Evolutionary conservation across 2,329 filamentous ascomycete genomes (phyloP), one percentile per base, ranked within the genome.

Genomic region (Stylonectria norvegica): DNA sequence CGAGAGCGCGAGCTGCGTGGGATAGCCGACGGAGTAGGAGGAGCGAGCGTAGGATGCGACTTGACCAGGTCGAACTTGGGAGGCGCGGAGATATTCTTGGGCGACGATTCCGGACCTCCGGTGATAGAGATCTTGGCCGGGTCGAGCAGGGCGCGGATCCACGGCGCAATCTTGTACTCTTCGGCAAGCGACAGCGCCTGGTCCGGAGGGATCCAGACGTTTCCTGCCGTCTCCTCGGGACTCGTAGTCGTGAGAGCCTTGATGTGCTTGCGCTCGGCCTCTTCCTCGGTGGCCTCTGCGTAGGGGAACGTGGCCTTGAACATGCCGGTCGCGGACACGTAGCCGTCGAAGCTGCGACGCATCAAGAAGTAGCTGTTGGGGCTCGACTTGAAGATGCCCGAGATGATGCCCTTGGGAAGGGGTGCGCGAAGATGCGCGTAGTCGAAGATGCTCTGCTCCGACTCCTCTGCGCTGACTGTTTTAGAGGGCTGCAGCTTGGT

Each of bases 291-390:
- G 15, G 75, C 70, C 47, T 84, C 79, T 30, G 87, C 84, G 66
- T 85, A 89, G 6, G 87, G 87, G 58, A 90, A 94, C 2, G 86
- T 86, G 22, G 86, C 88, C 70, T 93, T 93, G 76, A 91, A 94
- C 87, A 94, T 91, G 65, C 88, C 88, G 5, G 87, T 93, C 9
- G 87, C 86, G 50, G 86, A 90, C 42, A 94, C 80, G 64, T 79
- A 93, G 47, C 88, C 88, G 61, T 94, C 88, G 60, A 80, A 80
- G 66, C 87, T 91, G 55, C 87, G 84, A 66, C 88, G 83, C 87
- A 98, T 98, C 55, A 98, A 71, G 65, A 97, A 98, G 69, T 98
- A 98, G 53, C 88, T 93, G 63, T 89, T 89, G 5, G 93, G 91
- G 61, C 83, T 83, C 44, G 83, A 84, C 58, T 87, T 85, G 72